Conservation (phyloP, 148 eudicot genomes). For the Nepenthes gracilis region DNA sequence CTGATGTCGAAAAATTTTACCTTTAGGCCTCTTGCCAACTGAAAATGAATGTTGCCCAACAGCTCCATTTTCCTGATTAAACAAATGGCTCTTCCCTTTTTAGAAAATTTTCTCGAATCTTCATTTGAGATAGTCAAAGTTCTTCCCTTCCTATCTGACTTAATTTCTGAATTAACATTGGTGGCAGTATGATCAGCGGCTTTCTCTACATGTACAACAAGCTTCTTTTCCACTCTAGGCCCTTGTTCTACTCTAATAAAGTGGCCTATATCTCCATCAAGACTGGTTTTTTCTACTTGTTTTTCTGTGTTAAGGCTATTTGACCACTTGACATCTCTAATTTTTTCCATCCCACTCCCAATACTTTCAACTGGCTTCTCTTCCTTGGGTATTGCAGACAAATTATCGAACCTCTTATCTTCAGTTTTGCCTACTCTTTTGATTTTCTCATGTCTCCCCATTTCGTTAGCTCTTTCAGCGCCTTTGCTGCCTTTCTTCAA, state of each 20-base stretch:
- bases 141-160: slow-evolving; percentile 10
- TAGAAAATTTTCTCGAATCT: slow-evolving; percentile 2
- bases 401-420: slow-evolving; percentile 2
- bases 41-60: slow-evolving; percentile 1
- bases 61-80: not conserved
- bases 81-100: not conserved
- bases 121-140: slow-evolving; percentile 8
- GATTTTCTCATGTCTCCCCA: slow-evolving; percentile 1
- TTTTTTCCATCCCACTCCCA: slow-evolving; percentile 1
- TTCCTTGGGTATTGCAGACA: slow-evolving; percentile 8
- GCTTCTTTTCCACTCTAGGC: slow-evolving; percentile 8
- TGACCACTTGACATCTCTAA: slow-evolving; percentile 5
- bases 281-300: too few species aligned
- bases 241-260: slow-evolving; percentile 4
- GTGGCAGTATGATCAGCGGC: slow-evolving; percentile 11
- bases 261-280: too few species aligned
- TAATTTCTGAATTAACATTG: slow-evolving; percentile 9
- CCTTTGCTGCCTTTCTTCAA: slow-evolving; percentile 2
- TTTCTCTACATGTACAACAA: slow-evolving; percentile 15
- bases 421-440: slow-evolving; percentile 1
- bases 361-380: slow-evolving; percentile 6
- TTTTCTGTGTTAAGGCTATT: not conserved
- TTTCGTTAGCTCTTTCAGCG: slow-evolving; percentile 6
- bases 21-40: slow-evolving; percentile 12
- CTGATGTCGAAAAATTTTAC: slow-evolving; percentile 2